Base-by-base conservation (phyloP, 2,329 filamentous ascomycete genomes). In the Fusarium floridanum region DNA sequence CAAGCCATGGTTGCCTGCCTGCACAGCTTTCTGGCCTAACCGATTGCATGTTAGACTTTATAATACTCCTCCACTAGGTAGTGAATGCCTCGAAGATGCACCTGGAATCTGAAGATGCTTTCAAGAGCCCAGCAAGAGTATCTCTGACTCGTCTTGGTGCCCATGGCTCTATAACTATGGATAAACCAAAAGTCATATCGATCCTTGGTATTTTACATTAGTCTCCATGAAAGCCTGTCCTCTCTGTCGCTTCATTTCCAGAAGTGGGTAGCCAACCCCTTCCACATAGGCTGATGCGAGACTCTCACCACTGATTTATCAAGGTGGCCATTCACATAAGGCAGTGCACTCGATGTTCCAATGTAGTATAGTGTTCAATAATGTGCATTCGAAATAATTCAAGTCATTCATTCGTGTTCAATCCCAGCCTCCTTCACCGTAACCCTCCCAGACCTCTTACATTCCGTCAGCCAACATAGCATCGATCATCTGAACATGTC, bases 391-490 rank as follows among this genome's bases (percentile, higher is more conserved):
- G 17, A 24, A 53, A 53, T 32, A 53, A 32, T 32, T 32, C 6
- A n/a, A 32, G 27, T 53, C 27, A 32, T 53, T 27, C 16, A 41
- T 27, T 59, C 36, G 10, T 53, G 27, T 53, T 14, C 53, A 24
- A 56, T 36, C 32, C n/a, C 32, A 34, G 14, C 32, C 29, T 24
- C n/a, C 53, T 24, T 56, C 53, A 24, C 12, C 36, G 7, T n/a
- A 36, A 16, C 6, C 34, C 9, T 14, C 53, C 11, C 37, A 4
- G 9, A 10, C 9, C 10, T 8, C 16, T 68, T 27, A 68, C 63
- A 73, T 48, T 2, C 85, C 85, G 74, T 87, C 85, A 1, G 69
- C 78, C 22, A 87, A 67, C 86, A 87, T 87, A 4, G 86, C 85
- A 65, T 86, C 78, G 5, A 87, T 76, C 24, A 87, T 61, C 69